Percentiles rank a stretch among this genome's conserved stretches.
phyloP scores from a whole-genome alignment of 1,284 basidiomycete species.

The Garcileccinum viscosum region DNA sequence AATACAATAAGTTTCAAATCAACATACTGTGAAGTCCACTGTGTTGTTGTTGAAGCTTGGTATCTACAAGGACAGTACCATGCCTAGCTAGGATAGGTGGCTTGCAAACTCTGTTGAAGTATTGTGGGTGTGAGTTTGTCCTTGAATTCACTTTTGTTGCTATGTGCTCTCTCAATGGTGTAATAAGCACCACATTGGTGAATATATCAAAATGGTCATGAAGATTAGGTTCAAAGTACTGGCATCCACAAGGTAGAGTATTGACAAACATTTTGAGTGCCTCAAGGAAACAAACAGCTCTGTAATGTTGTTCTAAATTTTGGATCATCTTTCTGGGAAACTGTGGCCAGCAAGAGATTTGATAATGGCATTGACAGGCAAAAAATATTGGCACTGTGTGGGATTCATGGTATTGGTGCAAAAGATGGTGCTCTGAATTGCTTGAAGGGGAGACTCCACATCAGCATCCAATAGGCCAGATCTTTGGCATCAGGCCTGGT shows the following conservation, averaged over 20 bases:
- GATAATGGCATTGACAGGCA: background rate
- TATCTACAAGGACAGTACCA: too few species aligned
- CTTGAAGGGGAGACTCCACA: too few species aligned
- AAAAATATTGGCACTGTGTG: too few species aligned
- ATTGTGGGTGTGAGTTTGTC: background rate
- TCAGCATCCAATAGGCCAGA: too few species aligned
- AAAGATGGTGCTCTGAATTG: too few species aligned
- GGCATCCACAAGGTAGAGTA: background rate
- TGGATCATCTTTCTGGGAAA: background rate
- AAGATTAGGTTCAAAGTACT: background rate
- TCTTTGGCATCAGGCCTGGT: too few species aligned
- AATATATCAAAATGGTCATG: background rate
- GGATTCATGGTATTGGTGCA: too few species aligned
- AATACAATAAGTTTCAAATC: background rate
- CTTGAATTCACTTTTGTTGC: background rate
- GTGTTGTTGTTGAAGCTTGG: too few species aligned
- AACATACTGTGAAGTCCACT: too few species aligned
- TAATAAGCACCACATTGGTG: background rate
- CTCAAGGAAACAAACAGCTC: background rate
- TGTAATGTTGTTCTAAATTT: background rate
- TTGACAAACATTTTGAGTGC: background rate
- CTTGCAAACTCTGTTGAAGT: too few species aligned
- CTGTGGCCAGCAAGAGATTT: background rate
- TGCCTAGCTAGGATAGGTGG: too few species aligned
- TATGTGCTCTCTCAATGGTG: background rate